A percentile compares a stretch with the other conserved stretches of the same genome.
phyloP scores from a whole-genome alignment of 1,284 basidiomycete genomes.

The Apiotrichum brassicae region DNA sequence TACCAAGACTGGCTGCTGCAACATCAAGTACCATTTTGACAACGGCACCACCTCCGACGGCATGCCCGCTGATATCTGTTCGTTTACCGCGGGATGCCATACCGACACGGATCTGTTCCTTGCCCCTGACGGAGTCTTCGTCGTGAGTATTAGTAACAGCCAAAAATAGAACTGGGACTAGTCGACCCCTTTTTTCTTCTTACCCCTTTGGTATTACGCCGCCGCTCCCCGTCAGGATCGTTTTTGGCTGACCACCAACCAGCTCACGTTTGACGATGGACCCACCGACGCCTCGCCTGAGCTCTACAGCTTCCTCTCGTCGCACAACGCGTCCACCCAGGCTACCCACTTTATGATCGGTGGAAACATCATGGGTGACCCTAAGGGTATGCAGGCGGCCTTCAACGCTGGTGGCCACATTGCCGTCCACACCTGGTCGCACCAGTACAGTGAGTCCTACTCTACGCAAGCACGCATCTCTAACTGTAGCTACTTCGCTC shows the following conservation, averaged over 20 bases:
- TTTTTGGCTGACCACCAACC: neutral
- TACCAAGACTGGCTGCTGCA: conserved; percentile 12
- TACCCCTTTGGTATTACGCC: no score
- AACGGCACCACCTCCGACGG: conserved; percentile 12
- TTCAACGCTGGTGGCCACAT: conserved; percentile 37
- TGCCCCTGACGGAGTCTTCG: conserved; percentile 34
- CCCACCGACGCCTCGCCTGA: conserved; percentile 50
- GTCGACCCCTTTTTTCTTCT: no score
- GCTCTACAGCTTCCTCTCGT: conserved; percentile 51
- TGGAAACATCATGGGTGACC: conserved; percentile 16
- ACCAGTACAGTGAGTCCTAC: conserved; percentile 42
- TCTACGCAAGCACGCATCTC: no score
- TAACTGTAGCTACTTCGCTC: conserved; percentile 49
- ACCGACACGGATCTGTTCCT: conserved; percentile 27
- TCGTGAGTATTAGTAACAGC: conserved; percentile 36
- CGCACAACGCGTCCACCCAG: conserved; percentile 47
- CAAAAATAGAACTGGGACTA: no score
- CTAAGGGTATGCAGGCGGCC: conserved; percentile 21
- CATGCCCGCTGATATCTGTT: conserved; percentile 35
- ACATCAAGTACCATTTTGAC: conserved; percentile 3
- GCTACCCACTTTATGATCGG: conserved; percentile 50
- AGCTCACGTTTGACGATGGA: conserved; percentile 51
- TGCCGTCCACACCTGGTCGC: conserved; percentile 53
- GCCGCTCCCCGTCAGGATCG: neutral
- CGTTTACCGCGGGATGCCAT: conserved; percentile 41